A percentile compares a stretch with the other conserved stretches of the same genome.
These are phyloP conservation scores for Fusarium veterinarium DNA, from an alignment of 2,329 filamentous ascomycete genomes.

Conservation along the genomic window DNA sequence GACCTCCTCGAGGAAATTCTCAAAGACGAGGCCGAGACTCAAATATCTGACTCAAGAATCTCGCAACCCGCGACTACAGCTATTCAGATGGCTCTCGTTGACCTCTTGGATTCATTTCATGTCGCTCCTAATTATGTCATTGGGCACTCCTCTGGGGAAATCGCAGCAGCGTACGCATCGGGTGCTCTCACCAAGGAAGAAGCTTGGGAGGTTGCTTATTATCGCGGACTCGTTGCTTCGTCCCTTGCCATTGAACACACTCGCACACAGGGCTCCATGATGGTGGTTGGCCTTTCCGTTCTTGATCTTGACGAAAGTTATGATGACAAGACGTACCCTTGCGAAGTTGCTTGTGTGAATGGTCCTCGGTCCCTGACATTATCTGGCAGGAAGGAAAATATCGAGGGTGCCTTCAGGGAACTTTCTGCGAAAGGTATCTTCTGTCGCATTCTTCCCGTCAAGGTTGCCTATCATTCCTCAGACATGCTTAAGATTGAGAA, in stretches of 20 bases:
- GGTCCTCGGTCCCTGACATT: conserved; percentile 57
- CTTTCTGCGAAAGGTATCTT: conserved; percentile 49
- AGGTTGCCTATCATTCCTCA: conserved; percentile 58
- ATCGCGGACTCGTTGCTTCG: conserved; percentile 53
- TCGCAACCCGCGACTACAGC: conserved; percentile 57
- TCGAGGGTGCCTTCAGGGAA: conserved; percentile 48
- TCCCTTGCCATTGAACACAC: conserved; percentile 44
- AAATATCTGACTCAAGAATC: conserved; percentile 51
- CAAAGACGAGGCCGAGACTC: conserved; percentile 39
- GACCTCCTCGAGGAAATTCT: conserved; percentile 52
- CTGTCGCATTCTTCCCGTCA: conserved; percentile 51
- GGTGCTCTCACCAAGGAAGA: conserved; percentile 50
- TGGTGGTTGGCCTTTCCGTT: conserved; percentile 52
- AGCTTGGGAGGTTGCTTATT: conserved; percentile 57
- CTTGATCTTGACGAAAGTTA: conserved; percentile 47
- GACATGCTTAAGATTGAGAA: conserved; percentile 56
- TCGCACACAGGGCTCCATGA: conserved; percentile 54
- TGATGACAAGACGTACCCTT: conserved; percentile 20
- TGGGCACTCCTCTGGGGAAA: conserved; percentile 61
- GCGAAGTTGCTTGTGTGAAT: conserved; percentile 58
- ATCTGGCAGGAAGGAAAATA: conserved; percentile 52
- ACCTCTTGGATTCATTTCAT: conserved; percentile 51
- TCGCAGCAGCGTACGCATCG: conserved; percentile 58
- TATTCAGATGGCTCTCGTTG: conserved; percentile 56
- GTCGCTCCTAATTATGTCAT: conserved; percentile 52